Conservation (phyloP, 257 asterid species). For the Solanum arcanum region DNA sequence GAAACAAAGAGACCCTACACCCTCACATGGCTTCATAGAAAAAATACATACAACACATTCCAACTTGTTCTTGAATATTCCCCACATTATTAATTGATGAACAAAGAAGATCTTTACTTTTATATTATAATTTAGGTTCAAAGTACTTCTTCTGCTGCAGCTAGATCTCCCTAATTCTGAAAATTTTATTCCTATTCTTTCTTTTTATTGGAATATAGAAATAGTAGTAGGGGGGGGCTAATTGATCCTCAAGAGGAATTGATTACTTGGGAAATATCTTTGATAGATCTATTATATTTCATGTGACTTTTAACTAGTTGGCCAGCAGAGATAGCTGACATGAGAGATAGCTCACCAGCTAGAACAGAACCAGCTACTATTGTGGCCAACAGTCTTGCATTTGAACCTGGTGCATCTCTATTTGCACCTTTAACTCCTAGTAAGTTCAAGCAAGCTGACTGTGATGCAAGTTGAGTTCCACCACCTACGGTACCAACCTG, state of each 20-base stretch:
- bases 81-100: background rate
- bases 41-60: background rate
- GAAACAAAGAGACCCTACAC: background rate
- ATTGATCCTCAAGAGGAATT: slow-evolving; percentile 1
- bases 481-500: slow-evolving; percentile 56
- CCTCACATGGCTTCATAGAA: slow-evolving; percentile 8
- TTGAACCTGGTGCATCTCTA: slow-evolving; percentile 28
- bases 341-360: slow-evolving; percentile 39
- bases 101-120: background rate
- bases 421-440: slow-evolving; percentile 45
- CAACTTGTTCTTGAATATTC: background rate
- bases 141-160: background rate
- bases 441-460: slow-evolving; percentile 40
- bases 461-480: slow-evolving; percentile 45
- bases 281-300: slow-evolving; percentile 42
- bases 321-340: slow-evolving; percentile 50
- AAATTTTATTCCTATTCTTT: background rate
- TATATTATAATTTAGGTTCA: too few relatives aligned
- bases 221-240: background rate
- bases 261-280: slow-evolving; percentile 12
- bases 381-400: slow-evolving; percentile 38
- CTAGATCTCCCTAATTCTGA: background rate
- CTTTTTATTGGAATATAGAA: background rate
- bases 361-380: slow-evolving; percentile 43
- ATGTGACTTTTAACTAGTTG: slow-evolving; percentile 43